These are phyloP conservation scores for Reticulascus tulasneorum DNA, from an alignment of 2,329 filamentous ascomycete species.

Conservation along the genomic window DNA sequence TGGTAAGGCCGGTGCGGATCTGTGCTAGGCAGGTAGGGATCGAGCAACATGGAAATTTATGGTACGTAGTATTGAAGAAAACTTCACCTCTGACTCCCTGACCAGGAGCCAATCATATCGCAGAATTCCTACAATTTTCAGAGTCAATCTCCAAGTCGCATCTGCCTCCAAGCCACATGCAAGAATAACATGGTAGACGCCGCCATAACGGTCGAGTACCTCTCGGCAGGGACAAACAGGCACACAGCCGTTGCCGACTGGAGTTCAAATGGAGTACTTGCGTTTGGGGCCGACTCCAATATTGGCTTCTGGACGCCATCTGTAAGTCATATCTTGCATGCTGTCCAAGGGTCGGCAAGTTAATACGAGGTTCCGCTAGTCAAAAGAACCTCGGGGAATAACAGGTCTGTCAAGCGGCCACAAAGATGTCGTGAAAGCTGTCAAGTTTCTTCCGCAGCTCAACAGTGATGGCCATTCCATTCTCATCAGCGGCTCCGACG, in stretches of 20 bases:
- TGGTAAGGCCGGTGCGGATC: too few relatives aligned
- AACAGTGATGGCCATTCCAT: constrained; percentile 45
- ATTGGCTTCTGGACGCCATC: constrained; percentile 80
- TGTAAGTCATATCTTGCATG: constrained; percentile 3
- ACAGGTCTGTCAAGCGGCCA: constrained; percentile 69
- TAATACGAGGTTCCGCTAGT: constrained; percentile 1
- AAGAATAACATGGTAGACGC: constrained; percentile 17
- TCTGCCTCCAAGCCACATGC: constrained; percentile 1
- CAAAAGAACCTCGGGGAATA: constrained; percentile 49
- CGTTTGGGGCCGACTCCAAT: constrained; percentile 85
- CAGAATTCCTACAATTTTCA: constrained; percentile 28
- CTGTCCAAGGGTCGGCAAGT: neutral
- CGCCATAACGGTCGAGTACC: constrained; percentile 40
- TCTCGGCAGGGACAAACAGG: constrained; percentile 83
- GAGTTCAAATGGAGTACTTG: constrained; percentile 69
- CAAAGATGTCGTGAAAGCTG: constrained; percentile 72
- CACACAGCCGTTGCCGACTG: constrained; percentile 90
- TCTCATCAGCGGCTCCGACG: constrained; percentile 76
- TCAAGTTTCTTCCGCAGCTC: constrained; percentile 66
- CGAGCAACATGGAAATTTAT: too few relatives aligned
- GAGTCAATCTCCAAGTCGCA: constrained; percentile 19
- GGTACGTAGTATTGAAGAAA: constrained; percentile 11
- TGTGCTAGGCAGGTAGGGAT: too few relatives aligned
- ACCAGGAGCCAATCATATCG: constrained; percentile 30
- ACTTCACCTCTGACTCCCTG: constrained; percentile 10